Evolutionary conservation across 2,329 filamentous ascomycete species (phyloP).

Genomic region (Fusarium sp.): DNA sequence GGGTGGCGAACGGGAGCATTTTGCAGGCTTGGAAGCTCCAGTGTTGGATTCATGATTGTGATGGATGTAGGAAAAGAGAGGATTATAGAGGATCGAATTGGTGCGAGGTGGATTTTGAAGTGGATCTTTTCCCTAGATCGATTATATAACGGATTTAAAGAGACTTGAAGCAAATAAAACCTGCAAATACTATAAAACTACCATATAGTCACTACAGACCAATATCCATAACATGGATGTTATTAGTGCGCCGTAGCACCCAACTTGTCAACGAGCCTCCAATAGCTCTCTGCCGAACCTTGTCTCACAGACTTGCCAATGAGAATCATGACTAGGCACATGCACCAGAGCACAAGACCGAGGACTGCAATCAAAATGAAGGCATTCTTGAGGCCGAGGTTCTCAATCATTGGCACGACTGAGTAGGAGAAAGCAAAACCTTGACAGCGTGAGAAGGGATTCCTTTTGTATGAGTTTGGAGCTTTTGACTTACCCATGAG

Average conservation of each 20-base stretch:
- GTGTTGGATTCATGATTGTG: background rate
- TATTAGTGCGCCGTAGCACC: background rate
- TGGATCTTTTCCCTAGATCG: background rate
- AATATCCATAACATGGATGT: background rate
- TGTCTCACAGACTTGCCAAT: background rate
- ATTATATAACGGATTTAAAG: background rate
- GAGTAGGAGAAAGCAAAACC: background rate
- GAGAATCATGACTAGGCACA: background rate
- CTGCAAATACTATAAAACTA: background rate
- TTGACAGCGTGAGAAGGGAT: background rate
- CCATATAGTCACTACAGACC: background rate
- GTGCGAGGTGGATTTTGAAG: background rate
- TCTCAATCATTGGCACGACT: background rate
- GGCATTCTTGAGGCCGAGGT: background rate
- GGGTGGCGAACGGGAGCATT: conserved; percentile 38
- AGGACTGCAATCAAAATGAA: background rate
- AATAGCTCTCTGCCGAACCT: background rate
- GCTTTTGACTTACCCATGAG: background rate
- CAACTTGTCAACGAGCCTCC: background rate
- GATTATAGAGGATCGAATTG: background rate
- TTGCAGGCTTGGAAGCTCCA: conserved; percentile 11
- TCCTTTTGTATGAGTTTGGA: no score
- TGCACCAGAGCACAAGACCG: background rate
- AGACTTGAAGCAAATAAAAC: background rate
- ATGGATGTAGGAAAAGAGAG: background rate